Conservation (phyloP, 441 rosid species). For the Francoa sonchifolia region DNA sequence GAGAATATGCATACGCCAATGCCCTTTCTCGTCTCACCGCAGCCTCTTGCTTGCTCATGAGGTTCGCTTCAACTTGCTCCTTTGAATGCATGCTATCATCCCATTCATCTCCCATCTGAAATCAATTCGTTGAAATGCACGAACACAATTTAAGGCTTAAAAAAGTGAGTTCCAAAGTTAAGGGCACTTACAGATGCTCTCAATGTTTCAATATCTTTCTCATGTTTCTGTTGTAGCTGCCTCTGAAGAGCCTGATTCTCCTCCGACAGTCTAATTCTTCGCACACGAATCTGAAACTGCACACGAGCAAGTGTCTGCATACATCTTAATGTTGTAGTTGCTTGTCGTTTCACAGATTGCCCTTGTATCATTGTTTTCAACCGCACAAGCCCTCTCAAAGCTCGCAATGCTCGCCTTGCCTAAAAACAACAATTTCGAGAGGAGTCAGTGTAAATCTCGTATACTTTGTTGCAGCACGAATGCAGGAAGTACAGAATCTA, state of each 20-base stretch:
- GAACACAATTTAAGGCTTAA: not conserved
- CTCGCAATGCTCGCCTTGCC: conserved; percentile 84
- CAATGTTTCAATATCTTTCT: conserved; percentile 41
- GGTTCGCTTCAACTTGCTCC: conserved; percentile 60
- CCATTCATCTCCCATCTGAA: conserved; percentile 61
- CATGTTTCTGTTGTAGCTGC: conserved; percentile 54
- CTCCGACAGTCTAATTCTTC: conserved; percentile 67
- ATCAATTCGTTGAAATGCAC: too few relatives aligned
- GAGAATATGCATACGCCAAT: conserved; percentile 81
- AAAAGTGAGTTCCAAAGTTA: too few relatives aligned
- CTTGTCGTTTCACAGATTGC: conserved; percentile 67
- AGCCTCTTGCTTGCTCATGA: conserved; percentile 55
- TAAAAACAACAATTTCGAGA: conserved; percentile 20
- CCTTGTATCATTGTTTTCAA: conserved; percentile 64
- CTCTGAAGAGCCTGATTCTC: conserved; percentile 66
- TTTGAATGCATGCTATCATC: conserved; percentile 42
- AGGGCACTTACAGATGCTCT: conserved; percentile 36
- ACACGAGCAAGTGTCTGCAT: conserved; percentile 88
- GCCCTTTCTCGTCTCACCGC: conserved; percentile 86
- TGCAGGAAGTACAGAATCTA: too few relatives aligned
- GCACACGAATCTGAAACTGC: conserved; percentile 63
- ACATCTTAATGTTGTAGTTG: conserved; percentile 51
- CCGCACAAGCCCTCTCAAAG: conserved; percentile 76
- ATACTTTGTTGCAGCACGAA: too few relatives aligned
- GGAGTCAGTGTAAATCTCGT: too few relatives aligned